These are phyloP conservation scores for Microbotryum intermedium DNA, from an alignment of 1,284 basidiomycete species.

Conservation along the genomic window DNA sequence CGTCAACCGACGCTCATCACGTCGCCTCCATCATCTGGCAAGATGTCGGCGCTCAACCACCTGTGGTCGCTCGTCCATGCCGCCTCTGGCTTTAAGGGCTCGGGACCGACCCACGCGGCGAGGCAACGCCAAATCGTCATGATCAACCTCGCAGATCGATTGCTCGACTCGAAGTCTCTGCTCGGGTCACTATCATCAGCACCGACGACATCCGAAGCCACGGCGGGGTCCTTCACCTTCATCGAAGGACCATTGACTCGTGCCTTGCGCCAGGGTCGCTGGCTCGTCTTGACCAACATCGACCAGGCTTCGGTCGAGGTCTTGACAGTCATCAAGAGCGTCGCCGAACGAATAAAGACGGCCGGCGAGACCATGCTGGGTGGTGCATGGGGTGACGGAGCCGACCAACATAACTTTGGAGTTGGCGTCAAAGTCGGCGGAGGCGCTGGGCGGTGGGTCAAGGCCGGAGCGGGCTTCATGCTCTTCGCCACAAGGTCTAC, in stretches of 20 bases:
- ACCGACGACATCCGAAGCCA: conserved; percentile 46
- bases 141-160: conserved; percentile 87
- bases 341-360: conserved; percentile 40
- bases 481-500: conserved; percentile 38
- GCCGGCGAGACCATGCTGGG: conserved; percentile 41
- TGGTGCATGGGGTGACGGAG: conserved; percentile 58
- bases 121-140: conserved; percentile 50
- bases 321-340: conserved; percentile 69
- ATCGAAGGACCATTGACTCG: conserved; percentile 88
- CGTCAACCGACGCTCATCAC: conserved; percentile 74
- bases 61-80: conserved; percentile 55
- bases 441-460: conserved; percentile 37
- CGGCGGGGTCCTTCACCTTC: conserved; percentile 87
- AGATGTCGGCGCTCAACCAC: conserved; percentile 70
- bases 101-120: conserved; percentile 28
- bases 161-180: conserved; percentile 85
- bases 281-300: conserved; percentile 90
- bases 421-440: conserved; percentile 54
- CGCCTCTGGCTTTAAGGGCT: conserved; percentile 47
- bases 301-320: conserved; percentile 82
- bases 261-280: conserved; percentile 81
- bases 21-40: conserved; percentile 82
- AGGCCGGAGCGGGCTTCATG: conserved; percentile 40
- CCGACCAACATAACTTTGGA: conserved; percentile 50
- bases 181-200: conserved; percentile 92